phyloP scores from a whole-genome alignment of 345 rosid species.

The Litchi chinensis region DNA sequence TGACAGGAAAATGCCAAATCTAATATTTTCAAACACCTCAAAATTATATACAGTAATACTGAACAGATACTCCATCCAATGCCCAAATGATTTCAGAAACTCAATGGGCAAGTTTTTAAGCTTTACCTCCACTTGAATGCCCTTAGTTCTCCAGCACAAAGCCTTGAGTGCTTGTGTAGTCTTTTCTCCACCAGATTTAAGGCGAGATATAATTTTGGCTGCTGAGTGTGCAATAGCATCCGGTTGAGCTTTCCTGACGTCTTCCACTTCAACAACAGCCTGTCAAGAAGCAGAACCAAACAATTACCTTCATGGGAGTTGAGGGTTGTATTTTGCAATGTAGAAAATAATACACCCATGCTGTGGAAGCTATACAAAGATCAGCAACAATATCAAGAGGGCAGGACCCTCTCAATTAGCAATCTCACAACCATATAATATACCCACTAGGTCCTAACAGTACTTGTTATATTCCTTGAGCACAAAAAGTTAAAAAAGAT shows the following conservation, averaged over 20 bases:
- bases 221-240: conserved; percentile 79
- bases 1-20: no score
- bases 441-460: background rate
- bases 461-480: background rate
- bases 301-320: conserved; percentile 29
- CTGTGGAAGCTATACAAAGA: background rate
- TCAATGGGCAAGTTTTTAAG: background rate
- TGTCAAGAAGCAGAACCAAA: conserved; percentile 32
- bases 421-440: no score
- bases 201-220: conserved; percentile 60
- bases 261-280: conserved; percentile 79
- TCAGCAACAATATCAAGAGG: background rate
- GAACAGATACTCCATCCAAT: background rate
- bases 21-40: no score
- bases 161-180: conserved; percentile 67
- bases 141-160: conserved; percentile 78
- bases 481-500: background rate
- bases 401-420: background rate
- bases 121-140: conserved; percentile 89
- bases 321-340: background rate
- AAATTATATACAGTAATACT: background rate
- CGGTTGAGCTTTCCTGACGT: conserved; percentile 69
- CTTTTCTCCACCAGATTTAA: conserved; percentile 74
- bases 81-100: conserved; percentile 14
- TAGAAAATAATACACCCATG: background rate